These are phyloP conservation scores for Hemileccinum rubropunctum DNA, from an alignment of 768 basidiomycete genomes.

Conservation along the genomic window DNA sequence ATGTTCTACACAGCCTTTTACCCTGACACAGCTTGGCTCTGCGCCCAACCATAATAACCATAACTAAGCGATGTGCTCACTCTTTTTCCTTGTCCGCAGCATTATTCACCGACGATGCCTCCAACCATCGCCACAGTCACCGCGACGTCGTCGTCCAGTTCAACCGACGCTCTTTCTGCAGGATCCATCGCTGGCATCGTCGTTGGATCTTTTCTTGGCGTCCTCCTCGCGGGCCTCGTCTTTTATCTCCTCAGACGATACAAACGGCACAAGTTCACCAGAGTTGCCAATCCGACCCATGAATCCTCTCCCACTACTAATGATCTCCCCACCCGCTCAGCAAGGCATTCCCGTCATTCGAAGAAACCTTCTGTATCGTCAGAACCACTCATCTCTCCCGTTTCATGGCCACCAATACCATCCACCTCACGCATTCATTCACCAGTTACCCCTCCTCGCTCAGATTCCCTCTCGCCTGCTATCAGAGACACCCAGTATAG, in stretches of 20 bases:
- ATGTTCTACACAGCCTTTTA: background rate
- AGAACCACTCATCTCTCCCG: slow-evolving; percentile 23
- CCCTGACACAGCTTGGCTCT: slow-evolving; percentile 3
- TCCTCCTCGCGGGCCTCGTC: slow-evolving; percentile 10
- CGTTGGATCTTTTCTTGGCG: slow-evolving; percentile 17
- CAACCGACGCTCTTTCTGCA: slow-evolving; percentile 4
- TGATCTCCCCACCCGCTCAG: background rate
- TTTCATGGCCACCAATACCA: slow-evolving; percentile 8
- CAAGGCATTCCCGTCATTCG: slow-evolving; percentile 2
- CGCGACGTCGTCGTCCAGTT: background rate
- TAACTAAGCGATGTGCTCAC: background rate
- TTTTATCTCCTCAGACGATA: slow-evolving; percentile 13
- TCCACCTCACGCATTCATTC: slow-evolving; percentile 3
- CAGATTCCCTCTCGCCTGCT: slow-evolving; percentile 1
- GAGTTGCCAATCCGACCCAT: slow-evolving; percentile 13
- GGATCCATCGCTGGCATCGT: slow-evolving; percentile 19
- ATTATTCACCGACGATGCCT: slow-evolving; percentile 14
- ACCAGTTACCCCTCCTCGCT: background rate
- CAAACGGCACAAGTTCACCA: slow-evolving; percentile 10
- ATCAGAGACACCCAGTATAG: background rate
- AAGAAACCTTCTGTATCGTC: slow-evolving; percentile 17
- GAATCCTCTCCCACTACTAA: background rate
- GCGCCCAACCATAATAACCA: background rate
- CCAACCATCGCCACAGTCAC: slow-evolving; percentile 8
- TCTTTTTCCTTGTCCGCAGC: background rate